These are phyloP conservation scores for Radiomyces spectabilis DNA, from an alignment of 192 early-diverging fungal genomes.

Conservation along the genomic window DNA sequence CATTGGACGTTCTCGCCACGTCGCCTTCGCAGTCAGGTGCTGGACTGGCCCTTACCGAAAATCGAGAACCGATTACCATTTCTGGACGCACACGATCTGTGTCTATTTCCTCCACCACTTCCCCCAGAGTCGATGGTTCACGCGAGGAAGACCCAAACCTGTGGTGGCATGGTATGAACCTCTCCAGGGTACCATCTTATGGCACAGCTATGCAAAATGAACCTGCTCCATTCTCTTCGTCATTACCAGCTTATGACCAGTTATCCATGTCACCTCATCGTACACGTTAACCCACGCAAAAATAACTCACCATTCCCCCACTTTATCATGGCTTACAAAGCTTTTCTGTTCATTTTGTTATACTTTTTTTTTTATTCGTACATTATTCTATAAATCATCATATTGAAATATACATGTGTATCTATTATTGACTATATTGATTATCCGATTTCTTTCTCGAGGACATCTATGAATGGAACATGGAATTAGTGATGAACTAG, in stretches of 20 bases:
- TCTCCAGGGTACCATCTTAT: constrained; percentile 10
- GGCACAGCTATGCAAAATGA: not conserved
- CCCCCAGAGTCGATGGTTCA: constrained; percentile 1
- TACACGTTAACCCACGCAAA: too few relatives aligned
- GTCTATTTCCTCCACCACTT: not conserved
- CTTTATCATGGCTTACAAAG: too few relatives aligned
- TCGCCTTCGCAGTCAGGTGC: not conserved
- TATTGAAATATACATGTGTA: too few relatives aligned
- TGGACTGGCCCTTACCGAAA: not conserved
- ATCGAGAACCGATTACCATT: constrained; percentile 4
- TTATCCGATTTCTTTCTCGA: too few relatives aligned
- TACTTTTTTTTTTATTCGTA: too few relatives aligned
- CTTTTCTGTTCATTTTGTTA: too few relatives aligned
- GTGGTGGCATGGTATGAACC: constrained; percentile 5
- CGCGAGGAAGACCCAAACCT: not conserved
- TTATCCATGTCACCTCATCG: not conserved
- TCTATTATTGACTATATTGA: too few relatives aligned
- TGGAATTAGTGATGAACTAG: too few relatives aligned
- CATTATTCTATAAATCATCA: too few relatives aligned
- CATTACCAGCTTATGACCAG: constrained; percentile 13
- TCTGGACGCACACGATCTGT: constrained; percentile 10
- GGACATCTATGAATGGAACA: too few relatives aligned
- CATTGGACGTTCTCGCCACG: constrained; percentile 9
- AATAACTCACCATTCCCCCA: too few relatives aligned
- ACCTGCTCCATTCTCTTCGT: not conserved